Conservation (phyloP, 1,139 yeast species). For the Sugiyamaella japonica region DNA sequence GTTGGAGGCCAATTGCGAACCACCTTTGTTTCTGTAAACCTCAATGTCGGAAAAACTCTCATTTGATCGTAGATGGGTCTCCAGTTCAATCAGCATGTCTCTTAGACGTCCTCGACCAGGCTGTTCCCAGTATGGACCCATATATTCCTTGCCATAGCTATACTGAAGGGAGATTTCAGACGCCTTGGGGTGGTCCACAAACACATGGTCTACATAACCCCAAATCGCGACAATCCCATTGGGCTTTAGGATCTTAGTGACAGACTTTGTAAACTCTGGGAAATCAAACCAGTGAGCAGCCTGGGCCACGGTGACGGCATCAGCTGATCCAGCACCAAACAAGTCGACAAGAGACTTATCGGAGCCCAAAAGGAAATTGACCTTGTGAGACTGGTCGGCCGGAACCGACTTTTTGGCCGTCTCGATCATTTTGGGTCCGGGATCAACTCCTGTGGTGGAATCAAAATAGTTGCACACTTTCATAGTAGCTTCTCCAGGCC, state of each 20-base stretch:
- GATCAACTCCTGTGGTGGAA: constrained; percentile 65
- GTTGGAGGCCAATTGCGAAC: constrained; percentile 29
- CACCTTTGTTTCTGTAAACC: constrained; percentile 36
- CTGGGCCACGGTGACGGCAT: constrained; percentile 71
- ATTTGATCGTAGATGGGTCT: constrained; percentile 41
- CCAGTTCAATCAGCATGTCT: constrained; percentile 46
- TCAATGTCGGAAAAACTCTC: constrained; percentile 46
- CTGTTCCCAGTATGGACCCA: constrained; percentile 74
- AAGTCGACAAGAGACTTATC: constrained; percentile 38
- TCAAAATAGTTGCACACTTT: constrained; percentile 50
- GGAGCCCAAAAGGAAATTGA: constrained; percentile 40
- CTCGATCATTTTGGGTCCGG: constrained; percentile 62
- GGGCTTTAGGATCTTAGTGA: constrained; percentile 51
- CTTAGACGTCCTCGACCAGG: constrained; percentile 65
- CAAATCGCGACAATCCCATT: constrained; percentile 72
- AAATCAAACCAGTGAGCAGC: constrained; percentile 79
- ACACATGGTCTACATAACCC: constrained; percentile 73
- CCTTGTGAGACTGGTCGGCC: constrained; percentile 17
- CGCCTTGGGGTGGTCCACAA: constrained; percentile 46
- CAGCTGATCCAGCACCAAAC: constrained; percentile 40
- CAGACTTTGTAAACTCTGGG: constrained; percentile 52
- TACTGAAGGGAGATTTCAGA: constrained; percentile 45
- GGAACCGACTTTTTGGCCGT: constrained; percentile 42
- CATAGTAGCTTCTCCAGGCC: constrained; percentile 77
- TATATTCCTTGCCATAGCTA: constrained; percentile 47